These are phyloP conservation scores for Triticum urartu DNA, from an alignment of 176 grass and related monocot species.

Conservation along the genomic window DNA sequence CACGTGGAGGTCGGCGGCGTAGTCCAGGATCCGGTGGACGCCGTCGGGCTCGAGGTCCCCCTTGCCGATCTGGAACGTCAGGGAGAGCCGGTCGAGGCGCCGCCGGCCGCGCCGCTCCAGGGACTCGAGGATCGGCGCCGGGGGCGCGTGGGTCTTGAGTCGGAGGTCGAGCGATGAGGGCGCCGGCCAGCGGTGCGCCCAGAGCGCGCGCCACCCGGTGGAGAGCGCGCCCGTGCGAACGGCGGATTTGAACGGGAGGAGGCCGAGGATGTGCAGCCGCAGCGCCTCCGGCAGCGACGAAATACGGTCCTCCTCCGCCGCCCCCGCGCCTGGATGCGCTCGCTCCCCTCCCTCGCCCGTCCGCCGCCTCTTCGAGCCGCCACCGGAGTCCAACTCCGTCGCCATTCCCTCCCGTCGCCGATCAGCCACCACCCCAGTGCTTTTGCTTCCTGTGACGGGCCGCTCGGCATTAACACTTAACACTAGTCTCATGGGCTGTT, in stretches of 20 bases:
- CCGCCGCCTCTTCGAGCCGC: neutral
- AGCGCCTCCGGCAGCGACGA: neutral
- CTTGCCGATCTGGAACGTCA: slow-evolving; percentile 18
- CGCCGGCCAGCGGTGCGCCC: neutral
- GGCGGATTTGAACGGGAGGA: slow-evolving; percentile 9
- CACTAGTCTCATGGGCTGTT: neutral
- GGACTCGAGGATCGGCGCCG: neutral
- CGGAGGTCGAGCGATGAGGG: slow-evolving; percentile 15
- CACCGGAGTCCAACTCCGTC: neutral
- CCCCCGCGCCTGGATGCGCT: neutral
- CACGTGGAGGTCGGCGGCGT: neutral
- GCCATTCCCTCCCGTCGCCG: neutral
- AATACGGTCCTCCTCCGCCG: neutral
- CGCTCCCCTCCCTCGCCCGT: neutral
- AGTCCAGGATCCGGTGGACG: neutral
- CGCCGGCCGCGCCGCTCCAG: neutral
- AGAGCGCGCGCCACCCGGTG: neutral
- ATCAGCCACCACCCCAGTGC: neutral
- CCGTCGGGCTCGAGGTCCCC: neutral
- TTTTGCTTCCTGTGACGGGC: neutral
- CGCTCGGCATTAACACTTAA: neutral
- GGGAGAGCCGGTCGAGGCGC: slow-evolving; percentile 27
- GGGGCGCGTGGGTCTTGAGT: neutral
- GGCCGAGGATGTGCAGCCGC: slow-evolving; percentile 6
- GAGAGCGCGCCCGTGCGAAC: slow-evolving; percentile 10